Base-by-base conservation (phyloP, 2,329 filamentous ascomycete genomes). In the Stenocarpella maydis region DNA sequence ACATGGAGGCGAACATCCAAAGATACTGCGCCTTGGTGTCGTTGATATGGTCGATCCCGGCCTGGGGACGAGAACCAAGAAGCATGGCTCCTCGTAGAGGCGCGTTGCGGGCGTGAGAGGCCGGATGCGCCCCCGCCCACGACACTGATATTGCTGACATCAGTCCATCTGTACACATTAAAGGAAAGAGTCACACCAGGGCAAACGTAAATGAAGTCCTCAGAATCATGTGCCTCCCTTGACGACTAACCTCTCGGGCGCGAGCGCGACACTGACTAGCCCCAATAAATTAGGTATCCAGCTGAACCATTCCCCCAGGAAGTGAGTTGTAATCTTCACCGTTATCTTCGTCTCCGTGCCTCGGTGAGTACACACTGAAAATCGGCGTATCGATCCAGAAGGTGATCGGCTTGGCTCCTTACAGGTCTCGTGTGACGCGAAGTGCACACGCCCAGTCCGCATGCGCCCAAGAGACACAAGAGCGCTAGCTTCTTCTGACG, bases 51-150 rank as follows among this genome's bases (percentile, higher is more conserved):
- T 63, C 58, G 4, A 24, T 21, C 14, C 58, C 58, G 28, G 58
- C 58, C 41, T 63, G n/a, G 49, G 58, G 8, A 63, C 58, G 14
- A 63, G 58, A n/a, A 63, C 43, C n/a, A 43, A 63, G 58, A 63
- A 49, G 8, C 34, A 31, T 49, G 41, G 41, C 28, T 63, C 60
- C 41, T 68, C 10, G 1, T 66, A 67, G 4, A 71, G 66, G 6
- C 69, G 69, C 2, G 69, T 69, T 3, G 69, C 69, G 7, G 69
- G 53, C 21, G 69, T 66, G 52, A 71, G 52, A 71, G 26, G 26
- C 69, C 69, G 3, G 69, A 49, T 10, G 69, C 65, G 15, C 69
- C 69, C 17, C 69, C 69, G 4, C 69, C 69, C 9, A 71, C 54
- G 37, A 71, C 58, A 49, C 58, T 63, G n/a, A 19, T 24, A 49